Base-by-base conservation (phyloP, 164 flowering plant genomes). In the Magnolia officinalis region DNA sequence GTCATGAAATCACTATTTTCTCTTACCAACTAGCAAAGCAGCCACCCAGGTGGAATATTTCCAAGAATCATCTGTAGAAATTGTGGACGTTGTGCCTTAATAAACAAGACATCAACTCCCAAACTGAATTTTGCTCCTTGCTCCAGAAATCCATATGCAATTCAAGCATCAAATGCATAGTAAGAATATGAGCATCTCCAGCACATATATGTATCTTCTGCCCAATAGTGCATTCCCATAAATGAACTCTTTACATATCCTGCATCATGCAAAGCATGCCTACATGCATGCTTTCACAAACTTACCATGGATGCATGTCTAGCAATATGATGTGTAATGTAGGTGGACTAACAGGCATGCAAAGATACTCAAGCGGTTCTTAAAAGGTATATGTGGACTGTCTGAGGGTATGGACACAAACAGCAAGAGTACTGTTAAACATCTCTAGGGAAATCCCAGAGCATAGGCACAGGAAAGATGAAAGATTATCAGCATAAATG, bases 51-150 rank as follows among this genome's bases (percentile, higher is more conserved):
- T 71, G 82, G 86, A 82, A 84, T 76, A 78, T 67, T 80, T 81
- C 87, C 85, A 88, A 83, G 85, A 83, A 81, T 79, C 89, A 81
- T 83, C 90, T 80, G 87, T 82, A 85, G 85, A 78, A 82, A 81
- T 37, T 29, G 71, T 68, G 71, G 50, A 29, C 8, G 50, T 24
- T 68, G 71, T 68, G 71, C 71, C 63, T 83, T 79, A 81, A 76
- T 77, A 80, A 71, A 80, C 82, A 78, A 87, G 31, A 80, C 77
- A 84, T 79, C 87, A 78, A 78, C 85, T 83, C 77, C 85, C 77
- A 80, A 72, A 77, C 84, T 77, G 78, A 79, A 80, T 74, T 79
- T 80, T 79, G 85, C 84, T 76, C 83, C 76, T 72, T 55, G 78
- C 81, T 84, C 85, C 88, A 78, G 72, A 70, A 72, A 78, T 72